Base-by-base conservation (phyloP, 805 yeast species). In the Barnettozyma populi region DNA sequence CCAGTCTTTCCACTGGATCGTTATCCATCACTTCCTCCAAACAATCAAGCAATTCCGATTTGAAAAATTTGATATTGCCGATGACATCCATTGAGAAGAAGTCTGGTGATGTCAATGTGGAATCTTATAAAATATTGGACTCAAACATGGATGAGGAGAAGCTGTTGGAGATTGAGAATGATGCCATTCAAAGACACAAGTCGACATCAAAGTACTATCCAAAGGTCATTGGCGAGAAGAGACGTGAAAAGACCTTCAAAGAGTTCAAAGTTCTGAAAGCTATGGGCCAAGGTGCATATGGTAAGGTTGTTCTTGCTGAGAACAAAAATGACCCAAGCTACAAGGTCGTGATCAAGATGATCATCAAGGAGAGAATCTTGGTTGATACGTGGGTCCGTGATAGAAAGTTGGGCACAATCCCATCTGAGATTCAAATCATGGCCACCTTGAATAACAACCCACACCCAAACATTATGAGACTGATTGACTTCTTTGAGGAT, bases 361-460 rank as follows among this genome's bases (percentile, higher is more conserved):
- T 94, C 43, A 86, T 87, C 62, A 94, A 94, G 60, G 96, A 89
- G 56, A 76, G 96, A 49, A 94, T 94, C 57, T 71, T 94, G 58
- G 97, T 94, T 10, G 99, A 94, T 64, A 90, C 98, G 0, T 94
- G 99, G 99, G 96, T 90, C 2, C 74, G 98, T 47, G 98, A 94
- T 65, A 78, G 96, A 23, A 78, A 77, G 51, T 69, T 94, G 37
- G 99, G 99, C 6, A 90, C 97, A 0, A 85, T 94, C 34, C 98
- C 98, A 2, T 82, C 92, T n/a, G 99, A 94, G 65, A 94, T 94
- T 54, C 95, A 90, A 63, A 82, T 94, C 41, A 83, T 94, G 88
- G 83, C 92, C 27, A 81, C 82, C n/a, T 68, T 92, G 50, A 84
- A 82, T 58, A 68, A 71, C 40, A 77, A 78, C 48, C 95, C 94